Conservation (phyloP, 2,329 filamentous ascomycete genomes). For the Graphiopsis chlorocephala region DNA sequence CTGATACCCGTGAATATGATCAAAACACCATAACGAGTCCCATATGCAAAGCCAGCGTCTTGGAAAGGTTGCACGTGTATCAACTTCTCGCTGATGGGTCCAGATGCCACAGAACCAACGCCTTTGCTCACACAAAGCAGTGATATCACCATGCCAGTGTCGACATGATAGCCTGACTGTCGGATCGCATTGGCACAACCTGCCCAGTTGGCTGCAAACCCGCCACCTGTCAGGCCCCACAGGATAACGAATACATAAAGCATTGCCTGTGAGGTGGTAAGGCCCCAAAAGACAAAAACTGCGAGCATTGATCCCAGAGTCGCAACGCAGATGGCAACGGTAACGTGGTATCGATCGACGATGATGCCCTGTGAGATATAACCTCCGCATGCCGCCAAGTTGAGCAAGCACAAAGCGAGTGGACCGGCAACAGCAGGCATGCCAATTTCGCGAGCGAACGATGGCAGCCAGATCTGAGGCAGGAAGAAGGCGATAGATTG, state of each 20-base stretch:
- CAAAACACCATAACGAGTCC: constrained; percentile 14
- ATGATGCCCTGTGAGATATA: constrained; percentile 39
- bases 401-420: constrained; percentile 40
- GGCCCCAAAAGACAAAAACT: constrained; percentile 46
- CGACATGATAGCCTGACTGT: constrained; percentile 14
- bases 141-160: constrained; percentile 19
- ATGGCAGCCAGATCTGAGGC: constrained; percentile 43
- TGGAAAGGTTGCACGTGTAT: neutral
- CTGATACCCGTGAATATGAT: constrained; percentile 12
- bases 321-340: constrained; percentile 38
- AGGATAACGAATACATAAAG: constrained; percentile 44
- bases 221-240: constrained; percentile 44
- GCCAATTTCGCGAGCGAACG: constrained; percentile 38
- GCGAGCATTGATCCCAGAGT: constrained; percentile 37
- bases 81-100: constrained; percentile 16
- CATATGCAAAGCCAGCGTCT: constrained; percentile 14
- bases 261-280: constrained; percentile 41
- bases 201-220: constrained; percentile 38
- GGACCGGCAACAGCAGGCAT: constrained; percentile 37
- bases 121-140: constrained; percentile 17
- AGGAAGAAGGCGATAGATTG: constrained; percentile 46
- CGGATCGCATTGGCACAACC: constrained; percentile 27
- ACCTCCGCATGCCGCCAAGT: constrained; percentile 39
- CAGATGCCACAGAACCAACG: constrained; percentile 14
- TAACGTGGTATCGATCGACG: constrained; percentile 40